Evolutionary conservation across 1,284 basidiomycete species (phyloP).

Genomic region (Austroboletus sp.): DNA sequence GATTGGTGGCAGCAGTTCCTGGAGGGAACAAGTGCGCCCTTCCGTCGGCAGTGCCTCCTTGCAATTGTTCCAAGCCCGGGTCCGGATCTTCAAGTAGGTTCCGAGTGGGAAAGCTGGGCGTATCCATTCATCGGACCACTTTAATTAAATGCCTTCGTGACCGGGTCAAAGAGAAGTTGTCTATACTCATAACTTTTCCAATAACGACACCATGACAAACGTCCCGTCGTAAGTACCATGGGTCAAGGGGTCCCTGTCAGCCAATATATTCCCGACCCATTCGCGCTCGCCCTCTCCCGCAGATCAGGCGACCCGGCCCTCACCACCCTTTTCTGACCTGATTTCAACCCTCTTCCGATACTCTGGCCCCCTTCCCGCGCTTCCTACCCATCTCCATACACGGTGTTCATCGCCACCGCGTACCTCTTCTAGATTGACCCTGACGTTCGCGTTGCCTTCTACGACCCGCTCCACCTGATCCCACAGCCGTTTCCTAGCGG

Average conservation of each 20-base stretch:
- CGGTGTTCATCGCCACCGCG: slow-evolving; percentile 81
- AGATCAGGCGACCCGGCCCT: slow-evolving; percentile 24
- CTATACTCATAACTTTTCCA: slow-evolving; percentile 22
- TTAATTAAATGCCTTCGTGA: slow-evolving; percentile 16
- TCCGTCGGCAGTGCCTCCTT: slow-evolving; percentile 28
- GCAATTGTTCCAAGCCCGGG: slow-evolving; percentile 29
- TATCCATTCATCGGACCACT: slow-evolving; percentile 22
- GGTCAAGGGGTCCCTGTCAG: slow-evolving; percentile 28
- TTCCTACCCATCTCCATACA: slow-evolving; percentile 79
- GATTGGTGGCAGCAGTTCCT: slow-evolving; percentile 32
- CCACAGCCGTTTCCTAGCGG: slow-evolving; percentile 73
- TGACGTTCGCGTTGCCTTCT: slow-evolving; percentile 91
- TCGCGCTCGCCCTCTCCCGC: slow-evolving; percentile 2
- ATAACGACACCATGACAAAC: slow-evolving; percentile 12
- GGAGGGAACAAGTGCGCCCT: slow-evolving; percentile 12
- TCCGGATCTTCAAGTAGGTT: slow-evolving; percentile 33
- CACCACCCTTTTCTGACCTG: slow-evolving; percentile 29
- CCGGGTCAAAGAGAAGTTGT: slow-evolving; percentile 21
- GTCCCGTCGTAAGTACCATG: slow-evolving; percentile 11
- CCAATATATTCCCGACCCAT: slow-evolving; percentile 9
- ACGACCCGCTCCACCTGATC: slow-evolving; percentile 79
- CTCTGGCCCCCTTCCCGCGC: slow-evolving; percentile 34
- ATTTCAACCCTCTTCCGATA: slow-evolving; percentile 32
- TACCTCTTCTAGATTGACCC: slow-evolving; percentile 82
- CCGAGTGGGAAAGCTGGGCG: slow-evolving; percentile 25